Evolutionary conservation across 768 basidiomycete species (phyloP), one percentile per base, ranked within the genome.

Genomic region (Amanita rimosa): DNA sequence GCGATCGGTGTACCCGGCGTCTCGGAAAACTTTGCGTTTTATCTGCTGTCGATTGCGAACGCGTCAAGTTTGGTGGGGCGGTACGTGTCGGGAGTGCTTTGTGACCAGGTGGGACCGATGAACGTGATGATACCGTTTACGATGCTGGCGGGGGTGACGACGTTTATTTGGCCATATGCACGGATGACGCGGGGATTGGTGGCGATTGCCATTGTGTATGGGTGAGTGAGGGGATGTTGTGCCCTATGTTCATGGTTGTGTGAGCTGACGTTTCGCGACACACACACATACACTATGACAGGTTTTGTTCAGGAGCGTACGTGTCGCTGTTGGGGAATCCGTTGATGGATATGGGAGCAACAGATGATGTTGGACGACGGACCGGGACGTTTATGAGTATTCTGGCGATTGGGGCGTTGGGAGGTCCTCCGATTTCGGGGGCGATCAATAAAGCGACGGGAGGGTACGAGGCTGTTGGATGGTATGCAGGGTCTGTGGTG

Each of bases 391-490:
- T 75, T 51, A 67, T 81, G 60, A 81, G 73, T 26, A 68, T 83
- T 44, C 49, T 77, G 19, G 71, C 84, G 0, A 34, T 85, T 14
- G 83, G 82, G 6, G 81, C 80, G 0, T 66, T 87, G 3, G 71
- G 70, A 0, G 85, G 85, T 0, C 82, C 83, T 2, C 85, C 85
- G 0, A 81, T 86, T 51, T 83, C 83, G 6, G 85, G 85, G 0
- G 79, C 79, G 0, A 83, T 88, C 54, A 71, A 73, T 46, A 59
- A 58, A 0, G 67, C 71, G 0, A 75, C 79, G 1, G 73, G 71
- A 2, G 69, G 70, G 0, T 89, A 76, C 55, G 64, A 69, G 35
- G 67, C 57, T 2, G 77, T 79, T 7, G 80, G 80, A 1, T 66
- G 66, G 45, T 83, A 73, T 55, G 80, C 79, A 35, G 78, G 76